These are phyloP conservation scores for Neurospora sp. DNA, from an alignment of 495 filamentous ascomycete genomes.

Conservation along the genomic window DNA sequence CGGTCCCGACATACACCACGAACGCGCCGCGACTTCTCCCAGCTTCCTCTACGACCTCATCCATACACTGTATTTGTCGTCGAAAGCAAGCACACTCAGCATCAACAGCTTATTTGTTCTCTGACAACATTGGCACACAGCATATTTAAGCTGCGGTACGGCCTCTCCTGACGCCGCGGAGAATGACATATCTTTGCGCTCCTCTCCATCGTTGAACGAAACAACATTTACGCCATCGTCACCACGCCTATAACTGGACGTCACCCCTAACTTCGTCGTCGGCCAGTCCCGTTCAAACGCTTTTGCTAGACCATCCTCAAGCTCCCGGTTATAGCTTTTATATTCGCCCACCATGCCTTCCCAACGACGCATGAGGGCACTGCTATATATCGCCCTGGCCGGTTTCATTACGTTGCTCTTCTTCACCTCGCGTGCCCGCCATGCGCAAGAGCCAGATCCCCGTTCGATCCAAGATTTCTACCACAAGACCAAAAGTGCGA, in stretches of 20 bases:
- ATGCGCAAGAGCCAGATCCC: slow-evolving; percentile 23
- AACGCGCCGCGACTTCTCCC: not conserved
- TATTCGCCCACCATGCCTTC: slow-evolving; percentile 51
- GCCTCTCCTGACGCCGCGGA: not conserved
- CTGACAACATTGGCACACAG: not conserved
- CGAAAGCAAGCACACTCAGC: not conserved
- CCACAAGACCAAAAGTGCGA: slow-evolving; percentile 41
- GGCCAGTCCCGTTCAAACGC: not conserved
- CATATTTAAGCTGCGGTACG: not conserved
- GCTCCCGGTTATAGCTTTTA: not conserved
- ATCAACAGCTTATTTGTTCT: not conserved
- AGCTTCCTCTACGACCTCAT: not conserved
- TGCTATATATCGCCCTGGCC: slow-evolving; percentile 47
- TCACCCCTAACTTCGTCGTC: not conserved
- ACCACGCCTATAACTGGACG: not conserved
- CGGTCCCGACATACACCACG: not conserved
- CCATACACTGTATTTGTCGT: not conserved
- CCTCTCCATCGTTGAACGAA: not conserved
- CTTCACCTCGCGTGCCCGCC: slow-evolving; percentile 39
- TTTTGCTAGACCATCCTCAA: not conserved
- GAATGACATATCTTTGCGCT: not conserved
- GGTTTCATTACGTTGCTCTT: slow-evolving; percentile 51
- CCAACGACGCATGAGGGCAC: slow-evolving; percentile 51
- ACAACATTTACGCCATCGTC: not conserved
- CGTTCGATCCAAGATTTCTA: slow-evolving; percentile 42